These are phyloP conservation scores for Ensete ventricosum DNA, from an alignment of 176 grass and related monocot genomes.

Conservation along the genomic window DNA sequence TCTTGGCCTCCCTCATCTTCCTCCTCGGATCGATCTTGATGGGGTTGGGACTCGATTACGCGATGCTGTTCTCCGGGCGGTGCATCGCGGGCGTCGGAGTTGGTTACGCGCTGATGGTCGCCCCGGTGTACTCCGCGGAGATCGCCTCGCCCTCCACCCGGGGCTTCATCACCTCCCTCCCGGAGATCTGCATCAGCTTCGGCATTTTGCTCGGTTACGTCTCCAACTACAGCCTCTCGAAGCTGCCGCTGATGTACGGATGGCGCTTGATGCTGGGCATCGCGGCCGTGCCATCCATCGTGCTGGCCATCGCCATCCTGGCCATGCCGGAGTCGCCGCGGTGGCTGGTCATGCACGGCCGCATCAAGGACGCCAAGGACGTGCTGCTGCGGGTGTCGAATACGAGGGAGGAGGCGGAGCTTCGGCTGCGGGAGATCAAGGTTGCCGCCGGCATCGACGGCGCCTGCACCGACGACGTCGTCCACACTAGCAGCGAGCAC, in stretches of 20 bases:
- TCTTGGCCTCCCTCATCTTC: conserved; percentile 4
- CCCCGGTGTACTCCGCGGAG: conserved; percentile 14
- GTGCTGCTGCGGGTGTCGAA: conserved; percentile 9
- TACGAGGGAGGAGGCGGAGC: conserved; percentile 5
- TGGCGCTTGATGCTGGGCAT: conserved; percentile 16
- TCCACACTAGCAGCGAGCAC: neutral
- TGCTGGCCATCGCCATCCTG: neutral
- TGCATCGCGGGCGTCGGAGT: conserved; percentile 12
- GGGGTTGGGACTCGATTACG: conserved; percentile 2
- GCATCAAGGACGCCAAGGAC: neutral
- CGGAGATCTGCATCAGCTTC: conserved; percentile 5
- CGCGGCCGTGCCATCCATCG: neutral
- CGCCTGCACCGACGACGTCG: neutral
- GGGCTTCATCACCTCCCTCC: conserved; percentile 15
- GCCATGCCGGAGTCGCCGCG: conserved; percentile 7
- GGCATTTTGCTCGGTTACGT: conserved; percentile 12
- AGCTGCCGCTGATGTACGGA: neutral
- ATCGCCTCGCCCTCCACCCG: conserved; percentile 5
- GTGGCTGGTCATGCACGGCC: conserved; percentile 12
- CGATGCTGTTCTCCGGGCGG: conserved; percentile 1
- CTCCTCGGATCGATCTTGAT: conserved; percentile 4
- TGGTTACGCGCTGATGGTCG: conserved; percentile 10
- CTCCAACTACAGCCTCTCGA: conserved; percentile 6
- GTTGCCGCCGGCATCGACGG: conserved; percentile 1
- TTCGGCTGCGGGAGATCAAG: conserved; percentile 35